phyloP scores from a whole-genome alignment of 2,329 filamentous ascomycete genomes.

The Biscogniauxia mediterranea region DNA sequence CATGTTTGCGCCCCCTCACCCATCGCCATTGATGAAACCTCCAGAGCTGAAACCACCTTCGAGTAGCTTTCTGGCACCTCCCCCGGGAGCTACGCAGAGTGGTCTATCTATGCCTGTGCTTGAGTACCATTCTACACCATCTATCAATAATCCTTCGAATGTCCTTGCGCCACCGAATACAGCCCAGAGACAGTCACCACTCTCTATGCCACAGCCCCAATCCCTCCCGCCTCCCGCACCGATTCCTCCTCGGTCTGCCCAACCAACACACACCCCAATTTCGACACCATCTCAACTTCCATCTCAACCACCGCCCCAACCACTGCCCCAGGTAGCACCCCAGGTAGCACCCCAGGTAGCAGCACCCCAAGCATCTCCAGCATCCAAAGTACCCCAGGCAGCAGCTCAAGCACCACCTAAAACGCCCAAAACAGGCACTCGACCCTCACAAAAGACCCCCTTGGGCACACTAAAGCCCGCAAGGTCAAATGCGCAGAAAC shows the following conservation, averaged over 20 bases:
- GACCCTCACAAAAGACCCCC: conserved; percentile 20
- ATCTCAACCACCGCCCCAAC: conserved; percentile 11
- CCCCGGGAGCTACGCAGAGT: conserved; percentile 28
- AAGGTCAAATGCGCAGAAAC: conserved; percentile 24
- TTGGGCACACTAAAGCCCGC: conserved; percentile 19
- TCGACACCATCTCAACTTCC: conserved; percentile 16
- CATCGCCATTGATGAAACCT: conserved; percentile 29
- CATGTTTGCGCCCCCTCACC: conserved; percentile 32
- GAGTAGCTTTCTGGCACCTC: conserved; percentile 33
- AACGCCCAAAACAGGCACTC: conserved; percentile 7
- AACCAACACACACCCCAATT: conserved; percentile 16
- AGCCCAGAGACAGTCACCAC: conserved; percentile 36
- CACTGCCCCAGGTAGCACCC: conserved; percentile 11
- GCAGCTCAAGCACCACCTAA: background rate
- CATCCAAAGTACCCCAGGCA: too few species aligned
- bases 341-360: too few species aligned
- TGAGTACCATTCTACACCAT: conserved; percentile 32
- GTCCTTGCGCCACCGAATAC: conserved; percentile 47
- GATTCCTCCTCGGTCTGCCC: conserved; percentile 8
- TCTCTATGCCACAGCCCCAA: conserved; percentile 34
- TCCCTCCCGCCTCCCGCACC: conserved; percentile 21
- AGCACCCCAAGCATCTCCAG: too few species aligned
- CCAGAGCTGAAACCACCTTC: conserved; percentile 29
- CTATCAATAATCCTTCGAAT: conserved; percentile 32
- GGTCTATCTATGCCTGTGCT: conserved; percentile 35